These are phyloP conservation scores for Hansfordia pulvinata DNA, from an alignment of 2,329 filamentous ascomycete species.

Conservation along the genomic window DNA sequence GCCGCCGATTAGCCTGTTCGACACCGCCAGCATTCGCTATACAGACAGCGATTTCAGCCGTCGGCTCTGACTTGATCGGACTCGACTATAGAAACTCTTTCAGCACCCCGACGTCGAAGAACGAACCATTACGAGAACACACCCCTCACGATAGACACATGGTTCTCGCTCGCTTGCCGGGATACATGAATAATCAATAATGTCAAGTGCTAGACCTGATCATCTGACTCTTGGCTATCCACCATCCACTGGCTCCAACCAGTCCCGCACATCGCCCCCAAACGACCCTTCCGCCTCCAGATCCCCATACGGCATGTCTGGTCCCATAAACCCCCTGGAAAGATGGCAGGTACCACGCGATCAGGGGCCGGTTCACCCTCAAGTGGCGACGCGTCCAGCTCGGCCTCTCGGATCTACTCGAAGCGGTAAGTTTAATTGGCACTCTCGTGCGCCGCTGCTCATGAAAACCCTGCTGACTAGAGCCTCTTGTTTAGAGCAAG, in stretches of 20 bases:
- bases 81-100: too few species aligned
- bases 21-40: too few species aligned
- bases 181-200: slow-evolving; percentile 67
- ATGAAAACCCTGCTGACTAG: slow-evolving; percentile 1
- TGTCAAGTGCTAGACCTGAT: slow-evolving; percentile 79
- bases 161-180: slow-evolving; percentile 23
- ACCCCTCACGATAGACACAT: slow-evolving; percentile 12
- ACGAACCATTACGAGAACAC: slow-evolving; percentile 8
- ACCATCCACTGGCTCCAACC: too few species aligned
- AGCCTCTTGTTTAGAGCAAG: slow-evolving; percentile 53
- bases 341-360: slow-evolving; percentile 49
- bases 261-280: too few species aligned
- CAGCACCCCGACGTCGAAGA: too few species aligned
- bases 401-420: slow-evolving; percentile 61
- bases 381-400: slow-evolving; percentile 68
- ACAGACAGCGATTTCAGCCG: too few species aligned
- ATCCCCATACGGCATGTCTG: slow-evolving; percentile 59
- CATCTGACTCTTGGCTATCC: slow-evolving; percentile 78
- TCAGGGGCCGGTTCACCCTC: slow-evolving; percentile 93
- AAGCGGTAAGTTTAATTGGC: slow-evolving; percentile 60
- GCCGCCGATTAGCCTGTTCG: too few species aligned
- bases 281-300: slow-evolving; percentile 59
- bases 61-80: too few species aligned
- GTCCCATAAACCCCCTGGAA: slow-evolving; percentile 44
- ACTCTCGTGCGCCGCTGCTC: slow-evolving; percentile 7